Conservation (phyloP, 768 basidiomycete species). For the Dictyophora rubrovolvata region DNA sequence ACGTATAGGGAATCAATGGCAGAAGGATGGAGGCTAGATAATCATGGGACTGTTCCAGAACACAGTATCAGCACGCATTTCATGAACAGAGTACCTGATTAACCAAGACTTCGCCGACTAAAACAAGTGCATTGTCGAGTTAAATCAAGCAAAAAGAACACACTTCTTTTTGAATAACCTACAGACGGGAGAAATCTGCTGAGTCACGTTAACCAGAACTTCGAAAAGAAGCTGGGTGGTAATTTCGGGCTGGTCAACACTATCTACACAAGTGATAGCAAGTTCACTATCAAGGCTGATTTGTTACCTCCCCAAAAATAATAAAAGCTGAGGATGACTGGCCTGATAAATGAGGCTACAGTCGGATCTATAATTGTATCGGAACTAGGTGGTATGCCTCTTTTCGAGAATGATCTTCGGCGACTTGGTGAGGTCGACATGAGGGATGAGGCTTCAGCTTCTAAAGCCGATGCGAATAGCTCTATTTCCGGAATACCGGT, state of each 20-base stretch:
- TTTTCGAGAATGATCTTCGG: not conserved
- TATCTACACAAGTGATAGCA: constrained; percentile 2
- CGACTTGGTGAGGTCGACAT: not conserved
- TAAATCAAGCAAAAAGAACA: constrained; percentile 7
- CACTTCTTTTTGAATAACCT: not conserved
- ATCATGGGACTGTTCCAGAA: constrained; percentile 12
- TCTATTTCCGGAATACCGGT: not conserved
- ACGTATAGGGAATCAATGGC: constrained; percentile 14
- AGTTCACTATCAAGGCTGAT: not conserved
- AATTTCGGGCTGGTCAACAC: not conserved
- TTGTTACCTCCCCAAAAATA: not conserved
- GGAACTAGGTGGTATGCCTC: not conserved
- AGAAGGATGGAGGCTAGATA: constrained; percentile 14
- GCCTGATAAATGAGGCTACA: not conserved
- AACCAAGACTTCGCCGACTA: not conserved
- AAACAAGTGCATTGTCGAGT: constrained; percentile 14
- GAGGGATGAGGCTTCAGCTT: not conserved
- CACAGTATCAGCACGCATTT: constrained; percentile 12
- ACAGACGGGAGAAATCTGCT: not conserved
- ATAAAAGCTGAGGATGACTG: not conserved
- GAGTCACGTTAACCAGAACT: not conserved
- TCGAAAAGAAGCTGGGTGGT: constrained; percentile 2
- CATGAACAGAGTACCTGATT: not conserved
- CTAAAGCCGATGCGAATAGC: not conserved
- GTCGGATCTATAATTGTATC: not conserved